These are phyloP conservation scores for Alnus rubra DNA, from an alignment of 306 rosid species.

Conservation along the genomic window DNA sequence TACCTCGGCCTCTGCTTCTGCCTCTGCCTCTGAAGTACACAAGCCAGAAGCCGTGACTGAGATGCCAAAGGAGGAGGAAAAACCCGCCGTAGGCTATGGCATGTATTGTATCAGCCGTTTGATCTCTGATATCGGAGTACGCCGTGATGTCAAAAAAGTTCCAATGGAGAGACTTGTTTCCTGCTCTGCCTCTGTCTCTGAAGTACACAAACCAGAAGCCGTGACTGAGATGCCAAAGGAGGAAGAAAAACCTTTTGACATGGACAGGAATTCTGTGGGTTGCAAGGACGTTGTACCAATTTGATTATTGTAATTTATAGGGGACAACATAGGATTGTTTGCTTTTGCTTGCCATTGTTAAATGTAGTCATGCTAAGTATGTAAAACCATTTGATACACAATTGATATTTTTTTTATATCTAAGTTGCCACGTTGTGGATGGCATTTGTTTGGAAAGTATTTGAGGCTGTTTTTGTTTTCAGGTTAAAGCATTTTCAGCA, in stretches of 20 bases:
- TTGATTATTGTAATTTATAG: neutral
- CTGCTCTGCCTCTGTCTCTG: slow-evolving; percentile 12
- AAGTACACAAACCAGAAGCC: slow-evolving; percentile 26
- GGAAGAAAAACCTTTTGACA: slow-evolving; percentile 2
- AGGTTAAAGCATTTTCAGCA: neutral
- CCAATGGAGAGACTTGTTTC: slow-evolving; percentile 52
- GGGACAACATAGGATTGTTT: neutral
- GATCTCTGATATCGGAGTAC: slow-evolving; percentile 54
- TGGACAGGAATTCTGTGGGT: neutral
- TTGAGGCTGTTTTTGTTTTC: neutral
- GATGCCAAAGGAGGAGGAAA: slow-evolving; percentile 7
- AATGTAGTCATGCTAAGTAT: neutral
- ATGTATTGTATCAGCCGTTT: slow-evolving; percentile 46
- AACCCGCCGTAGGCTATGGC: slow-evolving; percentile 39
- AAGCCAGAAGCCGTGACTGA: slow-evolving; percentile 22
- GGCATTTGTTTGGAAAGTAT: neutral
- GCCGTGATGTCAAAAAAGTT: slow-evolving; percentile 52
- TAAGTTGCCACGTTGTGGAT: no score
- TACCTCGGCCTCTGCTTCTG: neutral
- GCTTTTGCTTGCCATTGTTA: neutral
- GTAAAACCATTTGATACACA: neutral
- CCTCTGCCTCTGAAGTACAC: no score
- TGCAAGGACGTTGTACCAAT: neutral
- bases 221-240: slow-evolving; percentile 16
- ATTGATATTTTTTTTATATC: no score